Base-by-base conservation (phyloP, 805 yeast species). In the Wickerhamiella spandovensis region DNA sequence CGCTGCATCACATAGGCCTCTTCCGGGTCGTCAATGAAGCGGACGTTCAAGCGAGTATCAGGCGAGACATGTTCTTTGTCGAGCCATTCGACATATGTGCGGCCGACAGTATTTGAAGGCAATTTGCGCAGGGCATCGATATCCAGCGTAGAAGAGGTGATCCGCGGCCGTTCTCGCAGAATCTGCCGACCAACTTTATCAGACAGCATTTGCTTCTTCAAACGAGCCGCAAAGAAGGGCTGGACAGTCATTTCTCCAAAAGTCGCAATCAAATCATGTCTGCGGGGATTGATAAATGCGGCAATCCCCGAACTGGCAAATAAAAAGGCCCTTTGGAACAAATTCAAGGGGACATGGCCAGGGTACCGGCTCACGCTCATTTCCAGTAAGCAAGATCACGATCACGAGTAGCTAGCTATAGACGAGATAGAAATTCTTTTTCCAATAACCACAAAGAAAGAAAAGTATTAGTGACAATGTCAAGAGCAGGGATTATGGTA, bases 1-100 rank as follows among this genome's bases (percentile, higher is more conserved):
- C 98, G 71, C 64, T 87, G 94, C 71, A 81, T 87, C n/a, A 90
- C 82, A 62, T 82, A 92, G 0, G 96, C 96, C 56, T 86, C 76
- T 60, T 87, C 94, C 43, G 85, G 89, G 62, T 92, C 88, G 55
- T 85, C 89, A 43, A 92, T 86, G 66, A 78, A 92, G 53, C 78
- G 78, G 9, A 92, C 97, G 1, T 87, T 82, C 2, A 82, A 88
- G 58, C 98, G 73, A 0, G 95, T 89, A 63, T 92, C 98, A 1
- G 97, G 96, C 3, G 92, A 81, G 0, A 86, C 95, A 1, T 90
- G 88, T 65, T 92, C 97, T 44, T 78, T 73, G 49, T 81, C 82
- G 17, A 88, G 72, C 95, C 96, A 88, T 41, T 74, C 70, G 42
- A 82, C 74, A 62, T 88, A 92, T n/a, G 82, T 77, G 48, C 75